Conservation (phyloP, 2,329 filamentous ascomycete genomes). For the Diaporthe vaccinii region DNA sequence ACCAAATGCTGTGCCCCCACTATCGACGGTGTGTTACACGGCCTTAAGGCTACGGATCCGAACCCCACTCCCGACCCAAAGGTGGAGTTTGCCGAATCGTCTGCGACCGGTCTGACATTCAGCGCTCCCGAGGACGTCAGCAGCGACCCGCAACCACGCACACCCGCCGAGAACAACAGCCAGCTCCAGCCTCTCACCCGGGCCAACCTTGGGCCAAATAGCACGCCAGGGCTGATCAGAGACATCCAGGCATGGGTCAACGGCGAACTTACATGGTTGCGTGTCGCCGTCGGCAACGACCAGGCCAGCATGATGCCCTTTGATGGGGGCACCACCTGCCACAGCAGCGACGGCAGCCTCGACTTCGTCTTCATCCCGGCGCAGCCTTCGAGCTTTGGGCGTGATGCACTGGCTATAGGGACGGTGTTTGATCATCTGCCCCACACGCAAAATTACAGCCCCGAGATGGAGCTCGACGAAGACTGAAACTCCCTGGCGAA, state of each 20-base stretch:
- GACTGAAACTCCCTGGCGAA: background rate
- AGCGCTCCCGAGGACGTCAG: background rate
- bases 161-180: background rate
- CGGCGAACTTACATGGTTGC: constrained; percentile 11
- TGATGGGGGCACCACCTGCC: background rate
- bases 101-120: constrained; percentile 15
- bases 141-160: background rate
- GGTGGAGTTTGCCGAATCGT: constrained; percentile 11
- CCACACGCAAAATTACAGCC: background rate
- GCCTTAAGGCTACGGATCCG: background rate
- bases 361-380: background rate
- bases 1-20: background rate
- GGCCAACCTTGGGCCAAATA: background rate
- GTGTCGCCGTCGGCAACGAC: background rate
- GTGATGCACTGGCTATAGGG: background rate
- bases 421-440: background rate
- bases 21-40: background rate
- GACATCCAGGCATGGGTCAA: constrained; percentile 22
- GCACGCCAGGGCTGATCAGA: background rate
- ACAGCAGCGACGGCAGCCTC: constrained; percentile 16
- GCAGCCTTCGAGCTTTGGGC: constrained; percentile 4
- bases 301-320: background rate
- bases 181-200: background rate
- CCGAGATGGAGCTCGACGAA: background rate
- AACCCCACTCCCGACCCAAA: background rate